Evolutionary conservation across 2,329 filamentous ascomycete species (phyloP).

Genomic region (Macrophomina phaseolina): DNA sequence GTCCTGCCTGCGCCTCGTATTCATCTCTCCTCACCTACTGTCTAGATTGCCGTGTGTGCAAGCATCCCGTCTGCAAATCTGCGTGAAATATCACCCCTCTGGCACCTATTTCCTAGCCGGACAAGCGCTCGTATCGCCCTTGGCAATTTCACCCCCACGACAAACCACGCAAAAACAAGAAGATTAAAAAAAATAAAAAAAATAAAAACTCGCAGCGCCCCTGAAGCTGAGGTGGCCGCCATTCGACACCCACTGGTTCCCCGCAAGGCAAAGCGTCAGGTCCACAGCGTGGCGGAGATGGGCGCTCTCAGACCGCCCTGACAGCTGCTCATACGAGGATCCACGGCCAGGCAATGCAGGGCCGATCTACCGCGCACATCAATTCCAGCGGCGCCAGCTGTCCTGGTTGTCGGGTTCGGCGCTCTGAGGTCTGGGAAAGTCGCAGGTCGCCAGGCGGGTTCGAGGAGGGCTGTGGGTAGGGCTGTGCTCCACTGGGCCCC

Average conservation of each 20-base stretch:
- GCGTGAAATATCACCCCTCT: background rate
- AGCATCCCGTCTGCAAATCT: constrained; percentile 18
- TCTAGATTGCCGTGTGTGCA: background rate
- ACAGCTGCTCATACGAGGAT: background rate
- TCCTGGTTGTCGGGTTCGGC: background rate
- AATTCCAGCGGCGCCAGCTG: background rate
- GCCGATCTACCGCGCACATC: constrained; percentile 6
- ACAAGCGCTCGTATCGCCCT: background rate
- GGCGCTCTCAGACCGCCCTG: background rate
- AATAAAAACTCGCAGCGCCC: background rate
- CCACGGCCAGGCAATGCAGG: background rate
- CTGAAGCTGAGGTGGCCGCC: background rate
- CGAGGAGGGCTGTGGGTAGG: background rate
- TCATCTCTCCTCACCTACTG: background rate
- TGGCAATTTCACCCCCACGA: constrained; percentile 1
- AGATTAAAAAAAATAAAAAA: background rate
- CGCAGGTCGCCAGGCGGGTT: background rate
- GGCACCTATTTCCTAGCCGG: background rate
- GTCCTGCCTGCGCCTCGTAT: constrained; percentile 5
- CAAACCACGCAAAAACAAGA: too few relatives aligned
- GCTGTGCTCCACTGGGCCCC: background rate
- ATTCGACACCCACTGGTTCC: background rate
- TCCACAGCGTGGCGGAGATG: background rate
- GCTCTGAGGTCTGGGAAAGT: background rate
- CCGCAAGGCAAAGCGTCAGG: background rate